These are phyloP conservation scores for Melaleuca alternifolia DNA, from an alignment of 345 rosid genomes.

Conservation along the genomic window DNA sequence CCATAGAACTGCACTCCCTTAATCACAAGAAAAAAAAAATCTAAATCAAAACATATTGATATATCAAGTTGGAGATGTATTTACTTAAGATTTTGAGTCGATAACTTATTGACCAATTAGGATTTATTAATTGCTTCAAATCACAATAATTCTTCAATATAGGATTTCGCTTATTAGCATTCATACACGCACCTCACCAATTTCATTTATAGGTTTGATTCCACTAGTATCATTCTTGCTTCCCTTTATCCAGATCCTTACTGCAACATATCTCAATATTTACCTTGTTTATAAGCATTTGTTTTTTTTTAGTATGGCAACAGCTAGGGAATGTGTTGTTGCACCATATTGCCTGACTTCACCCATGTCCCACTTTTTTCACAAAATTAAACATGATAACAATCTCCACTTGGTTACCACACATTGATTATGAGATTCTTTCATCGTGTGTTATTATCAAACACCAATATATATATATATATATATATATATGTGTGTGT, in stretches of 20 bases:
- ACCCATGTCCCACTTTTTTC: background rate
- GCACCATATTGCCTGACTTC: accelerated
- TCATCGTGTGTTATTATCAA: background rate
- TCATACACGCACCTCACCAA: too few species aligned
- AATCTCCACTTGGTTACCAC: background rate
- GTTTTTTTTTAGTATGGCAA: background rate
- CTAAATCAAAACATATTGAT: background rate
- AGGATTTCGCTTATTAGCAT: too few species aligned
- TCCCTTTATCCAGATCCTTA: too few species aligned
- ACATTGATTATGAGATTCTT: background rate
- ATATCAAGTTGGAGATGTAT: background rate
- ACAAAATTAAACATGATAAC: too few species aligned
- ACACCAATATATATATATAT: background rate
- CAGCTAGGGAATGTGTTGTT: background rate
- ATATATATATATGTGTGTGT: too few species aligned
- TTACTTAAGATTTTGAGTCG: background rate
- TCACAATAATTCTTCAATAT: background rate
- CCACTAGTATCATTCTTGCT: too few species aligned
- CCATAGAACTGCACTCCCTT: too few species aligned
- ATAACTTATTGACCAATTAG: background rate
- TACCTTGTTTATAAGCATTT: too few species aligned
- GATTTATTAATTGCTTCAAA: background rate
- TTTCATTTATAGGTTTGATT: too few species aligned
- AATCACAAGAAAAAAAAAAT: background rate
- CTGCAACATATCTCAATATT: too few species aligned